phyloP scores from a whole-genome alignment of 352 stramenopile species.

The Pythium graminicola region DNA sequence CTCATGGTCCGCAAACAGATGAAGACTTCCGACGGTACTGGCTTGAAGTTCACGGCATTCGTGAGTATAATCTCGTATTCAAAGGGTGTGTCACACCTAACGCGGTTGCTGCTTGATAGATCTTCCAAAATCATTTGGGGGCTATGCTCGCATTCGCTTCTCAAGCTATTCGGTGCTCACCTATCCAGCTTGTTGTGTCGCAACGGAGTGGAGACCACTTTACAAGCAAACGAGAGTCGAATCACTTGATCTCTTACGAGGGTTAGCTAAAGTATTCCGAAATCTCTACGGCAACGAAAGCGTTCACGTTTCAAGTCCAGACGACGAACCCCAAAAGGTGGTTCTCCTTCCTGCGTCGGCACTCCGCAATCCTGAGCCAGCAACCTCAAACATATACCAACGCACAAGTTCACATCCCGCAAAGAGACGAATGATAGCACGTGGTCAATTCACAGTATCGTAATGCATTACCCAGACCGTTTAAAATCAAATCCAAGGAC shows the following conservation, averaged over 20 bases:
- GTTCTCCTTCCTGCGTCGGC: conserved; percentile 26
- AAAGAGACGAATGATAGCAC: conserved; percentile 21
- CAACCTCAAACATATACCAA: not conserved
- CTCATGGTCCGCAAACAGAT: conserved; percentile 18
- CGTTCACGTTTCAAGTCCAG: conserved; percentile 13
- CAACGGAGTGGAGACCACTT: conserved; percentile 29
- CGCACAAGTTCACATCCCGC: not conserved
- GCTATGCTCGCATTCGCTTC: conserved; percentile 34
- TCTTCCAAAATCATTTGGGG: conserved; percentile 32
- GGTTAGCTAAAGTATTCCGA: conserved; percentile 25
- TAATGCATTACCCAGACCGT: not conserved
- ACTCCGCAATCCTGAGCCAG: not conserved
- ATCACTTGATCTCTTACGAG: conserved; percentile 22
- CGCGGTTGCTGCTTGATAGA: conserved; percentile 1
- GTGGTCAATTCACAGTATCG: conserved; percentile 1
- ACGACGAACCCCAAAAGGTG: conserved; percentile 15
- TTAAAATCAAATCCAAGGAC: conserved; percentile 51
- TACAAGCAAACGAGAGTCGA: conserved; percentile 32
- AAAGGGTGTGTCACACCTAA: no score
- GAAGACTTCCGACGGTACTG: conserved; percentile 35
- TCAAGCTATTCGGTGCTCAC: conserved; percentile 27
- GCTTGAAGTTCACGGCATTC: conserved; percentile 32
- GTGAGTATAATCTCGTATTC: conserved; percentile 15
- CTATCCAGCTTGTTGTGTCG: conserved; percentile 38
- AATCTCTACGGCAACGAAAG: conserved; percentile 25